phyloP scores from a whole-genome alignment of 495 filamentous ascomycete species.

The Neurospora discreta region DNA sequence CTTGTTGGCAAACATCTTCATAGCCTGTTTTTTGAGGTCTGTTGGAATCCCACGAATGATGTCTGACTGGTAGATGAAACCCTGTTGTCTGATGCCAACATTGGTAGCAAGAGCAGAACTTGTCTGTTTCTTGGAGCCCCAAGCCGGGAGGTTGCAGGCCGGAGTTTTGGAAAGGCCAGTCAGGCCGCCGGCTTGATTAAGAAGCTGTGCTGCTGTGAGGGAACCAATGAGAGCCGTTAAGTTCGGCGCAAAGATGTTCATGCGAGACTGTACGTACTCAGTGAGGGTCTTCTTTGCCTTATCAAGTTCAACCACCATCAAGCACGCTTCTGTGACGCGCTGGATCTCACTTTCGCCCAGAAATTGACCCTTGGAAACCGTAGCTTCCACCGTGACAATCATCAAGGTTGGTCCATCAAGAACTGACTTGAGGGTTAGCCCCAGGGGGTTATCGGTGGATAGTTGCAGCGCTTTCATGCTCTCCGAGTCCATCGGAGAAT shows the following conservation, averaged over 20 bases:
- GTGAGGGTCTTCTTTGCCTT: constrained; percentile 79
- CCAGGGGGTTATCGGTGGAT: constrained; percentile 64
- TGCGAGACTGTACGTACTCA: constrained; percentile 92
- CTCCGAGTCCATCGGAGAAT: constrained; percentile 81
- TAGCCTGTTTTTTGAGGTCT: constrained; percentile 86
- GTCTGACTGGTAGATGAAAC: constrained; percentile 84
- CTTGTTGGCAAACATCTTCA: constrained; percentile 91
- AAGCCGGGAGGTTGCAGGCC: constrained; percentile 79
- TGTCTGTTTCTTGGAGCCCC: constrained; percentile 78
- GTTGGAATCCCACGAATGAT: constrained; percentile 73
- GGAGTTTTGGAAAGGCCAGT: constrained; percentile 84
- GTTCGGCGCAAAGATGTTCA: constrained; percentile 93
- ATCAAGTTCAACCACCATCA: constrained; percentile 79
- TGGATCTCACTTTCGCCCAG: constrained; percentile 67
- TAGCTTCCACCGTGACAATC: constrained; percentile 93
- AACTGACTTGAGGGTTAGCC: constrained; percentile 61
- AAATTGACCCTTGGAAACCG: constrained; percentile 69
- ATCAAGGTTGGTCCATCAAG: constrained; percentile 84
- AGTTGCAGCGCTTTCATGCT: constrained; percentile 62
- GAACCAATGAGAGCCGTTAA: constrained; percentile 87
- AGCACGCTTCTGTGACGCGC: constrained; percentile 64
- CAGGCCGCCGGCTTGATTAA: constrained; percentile 85
- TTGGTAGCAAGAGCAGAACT: constrained; percentile 88
- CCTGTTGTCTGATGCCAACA: constrained; percentile 81
- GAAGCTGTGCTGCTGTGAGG: constrained; percentile 89